A percentile compares a stretch with the other conserved stretches of the same genome.
These are phyloP conservation scores for Chaetomium strumarium DNA, from an alignment of 2,329 filamentous ascomycete genomes.

Conservation along the genomic window DNA sequence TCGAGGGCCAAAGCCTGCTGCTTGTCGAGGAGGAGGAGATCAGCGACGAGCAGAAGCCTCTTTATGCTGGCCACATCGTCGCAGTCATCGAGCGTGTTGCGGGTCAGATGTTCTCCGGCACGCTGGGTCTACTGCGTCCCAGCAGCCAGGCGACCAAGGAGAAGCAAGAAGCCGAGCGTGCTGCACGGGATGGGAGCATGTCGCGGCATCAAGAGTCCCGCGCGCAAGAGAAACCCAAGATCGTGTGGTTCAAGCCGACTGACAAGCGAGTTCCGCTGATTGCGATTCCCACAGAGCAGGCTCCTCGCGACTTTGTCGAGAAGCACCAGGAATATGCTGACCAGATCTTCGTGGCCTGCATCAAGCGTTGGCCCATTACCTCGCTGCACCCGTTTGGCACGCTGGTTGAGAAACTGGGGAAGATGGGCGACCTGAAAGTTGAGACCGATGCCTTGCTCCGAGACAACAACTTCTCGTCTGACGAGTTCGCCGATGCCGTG, in stretches of 20 bases:
- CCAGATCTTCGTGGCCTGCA: slow-evolving; percentile 96
- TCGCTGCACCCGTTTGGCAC: slow-evolving; percentile 99
- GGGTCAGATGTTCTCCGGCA: slow-evolving; percentile 98
- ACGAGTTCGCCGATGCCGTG: slow-evolving; percentile 96
- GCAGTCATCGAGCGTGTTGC: slow-evolving; percentile 95
- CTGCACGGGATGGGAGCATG: slow-evolving; percentile 75
- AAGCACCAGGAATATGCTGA: slow-evolving; percentile 97
- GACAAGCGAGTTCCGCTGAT: slow-evolving; percentile 98
- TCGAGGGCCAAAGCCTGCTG: slow-evolving; percentile 93
- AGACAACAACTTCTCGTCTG: slow-evolving; percentile 97
- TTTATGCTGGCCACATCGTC: slow-evolving; percentile 95
- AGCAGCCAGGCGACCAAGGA: slow-evolving; percentile 99
- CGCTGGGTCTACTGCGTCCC: slow-evolving; percentile 84
- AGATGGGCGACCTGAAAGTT: slow-evolving; percentile 95
- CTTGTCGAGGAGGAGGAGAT: slow-evolving; percentile 98
- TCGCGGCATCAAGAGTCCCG: slow-evolving; percentile 71
- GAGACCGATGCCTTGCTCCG: slow-evolving; percentile 95
- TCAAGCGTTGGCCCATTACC: slow-evolving; percentile 99
- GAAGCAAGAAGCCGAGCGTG: slow-evolving; percentile 95
- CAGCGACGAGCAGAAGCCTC: slow-evolving; percentile 93
- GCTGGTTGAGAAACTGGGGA: slow-evolving; percentile 90
- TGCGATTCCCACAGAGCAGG: slow-evolving; percentile 96
- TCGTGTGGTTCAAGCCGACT: slow-evolving; percentile 99
- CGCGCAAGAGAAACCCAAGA: slow-evolving; percentile 95
- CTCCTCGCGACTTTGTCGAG: slow-evolving; percentile 94